Conservation (phyloP, 805 yeast species). For the Saccharomycopsis sp. region DNA sequence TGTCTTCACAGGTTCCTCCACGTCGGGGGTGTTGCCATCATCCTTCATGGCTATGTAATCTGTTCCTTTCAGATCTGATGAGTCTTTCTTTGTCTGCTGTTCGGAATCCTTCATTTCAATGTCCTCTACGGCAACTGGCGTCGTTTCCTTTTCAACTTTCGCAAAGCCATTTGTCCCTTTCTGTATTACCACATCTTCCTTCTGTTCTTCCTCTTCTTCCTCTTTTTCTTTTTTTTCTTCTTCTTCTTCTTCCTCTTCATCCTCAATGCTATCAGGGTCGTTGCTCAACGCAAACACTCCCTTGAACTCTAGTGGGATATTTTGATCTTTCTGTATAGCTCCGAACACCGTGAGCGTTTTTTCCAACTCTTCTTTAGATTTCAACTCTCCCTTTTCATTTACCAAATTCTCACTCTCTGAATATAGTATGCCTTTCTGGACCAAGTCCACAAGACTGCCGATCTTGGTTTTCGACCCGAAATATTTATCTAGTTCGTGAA, state of each 20-base stretch:
- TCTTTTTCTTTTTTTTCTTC: background rate
- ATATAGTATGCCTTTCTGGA: constrained; percentile 80
- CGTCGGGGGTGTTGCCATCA: no score
- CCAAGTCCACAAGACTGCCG: constrained; percentile 71
- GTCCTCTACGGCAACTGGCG: background rate
- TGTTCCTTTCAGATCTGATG: no score
- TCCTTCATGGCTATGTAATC: no score
- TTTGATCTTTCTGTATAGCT: constrained; percentile 22
- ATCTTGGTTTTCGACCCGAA: constrained; percentile 50
- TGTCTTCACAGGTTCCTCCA: no score
- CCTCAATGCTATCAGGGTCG: constrained; percentile 19
- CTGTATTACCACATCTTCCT: no score
- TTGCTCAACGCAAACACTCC: constrained; percentile 29
- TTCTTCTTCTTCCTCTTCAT: constrained; percentile 5
- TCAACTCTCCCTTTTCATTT: constrained; percentile 28
- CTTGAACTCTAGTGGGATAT: constrained; percentile 25
- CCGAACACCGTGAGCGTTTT: constrained; percentile 19
- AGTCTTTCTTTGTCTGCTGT: no score
- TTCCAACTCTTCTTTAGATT: constrained; percentile 27
- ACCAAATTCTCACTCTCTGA: constrained; percentile 58
- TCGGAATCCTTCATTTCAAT: constrained; percentile 1
- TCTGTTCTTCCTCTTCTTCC: constrained; percentile 13
- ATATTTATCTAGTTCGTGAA: constrained; percentile 45
- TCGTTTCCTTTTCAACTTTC: background rate
- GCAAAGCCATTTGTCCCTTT: constrained; percentile 3